Base-by-base conservation (phyloP, 257 asterid genomes). In the Solanum chiquidenum region DNA sequence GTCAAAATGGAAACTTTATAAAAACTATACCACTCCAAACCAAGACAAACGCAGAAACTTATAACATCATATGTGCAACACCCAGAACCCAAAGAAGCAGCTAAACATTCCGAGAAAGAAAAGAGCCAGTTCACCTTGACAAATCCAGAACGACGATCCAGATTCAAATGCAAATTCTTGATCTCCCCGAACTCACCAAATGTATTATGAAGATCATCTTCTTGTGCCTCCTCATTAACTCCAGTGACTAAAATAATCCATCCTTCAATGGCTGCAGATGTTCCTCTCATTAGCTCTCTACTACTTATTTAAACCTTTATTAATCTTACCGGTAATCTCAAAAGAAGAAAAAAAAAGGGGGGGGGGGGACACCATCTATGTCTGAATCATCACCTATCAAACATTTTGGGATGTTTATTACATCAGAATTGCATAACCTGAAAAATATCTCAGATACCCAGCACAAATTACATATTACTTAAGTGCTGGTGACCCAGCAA, bases 161-260 rank as follows among this genome's bases (percentile, higher is more conserved):
- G 98, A 91, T 97, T 97, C 95, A 97, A 91, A 93, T 96, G 99
- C 91, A 97, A 91, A 88, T 93, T 97, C 90, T 89, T 97, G n/a
- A 97, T 96, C 88, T 95, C 98, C 68, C 99, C 99, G 84, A 87
- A 95, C 25, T 94, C 99, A 46, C 98, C 98, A 89, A 97, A 96
- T 91, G 91, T 90, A 91, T 92, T 91, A 27, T 91, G 98, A 79
- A 97, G 88, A 90, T 96, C 97, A 87, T 97, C 99, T 90, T 97
- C 99, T 90, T 95, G 99, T 9, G 98, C 98, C 93, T 97, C 99
- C 87, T 97, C 99, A 87, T 97, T 98, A 83, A 97, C 96, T 88
- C 99, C 99, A 86, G 98, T 94, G 69, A 93, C 99, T 7, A 97
- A 91, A 92, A 97, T 64, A 92, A 97, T 97, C 99, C 99, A 97